Evolutionary conservation across 495 filamentous ascomycete species (phyloP).

Genomic region (Annulohypoxylon moriforme): DNA sequence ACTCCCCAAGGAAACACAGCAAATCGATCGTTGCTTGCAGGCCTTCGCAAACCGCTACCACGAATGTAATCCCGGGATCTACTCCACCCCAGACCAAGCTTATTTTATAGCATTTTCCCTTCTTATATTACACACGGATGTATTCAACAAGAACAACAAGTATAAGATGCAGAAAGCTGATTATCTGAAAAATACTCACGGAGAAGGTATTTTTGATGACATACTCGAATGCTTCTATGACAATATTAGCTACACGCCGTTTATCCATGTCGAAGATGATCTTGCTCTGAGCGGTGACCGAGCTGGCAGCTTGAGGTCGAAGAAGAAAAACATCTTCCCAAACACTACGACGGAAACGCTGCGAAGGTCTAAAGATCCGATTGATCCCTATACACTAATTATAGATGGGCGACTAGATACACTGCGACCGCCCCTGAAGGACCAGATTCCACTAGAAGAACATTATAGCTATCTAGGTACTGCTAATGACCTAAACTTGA

Average conservation of each 20-base stretch:
- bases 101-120: constrained; percentile 98
- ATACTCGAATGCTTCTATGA: constrained; percentile 97
- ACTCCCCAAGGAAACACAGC: constrained; percentile 95
- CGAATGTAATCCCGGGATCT: constrained; percentile 98
- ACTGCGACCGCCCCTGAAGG: constrained; percentile 84
- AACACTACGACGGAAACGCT: constrained; percentile 72
- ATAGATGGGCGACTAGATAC: constrained; percentile 86
- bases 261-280: constrained; percentile 96
- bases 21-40: constrained; percentile 94
- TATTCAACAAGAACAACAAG: constrained; percentile 99
- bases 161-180: constrained; percentile 97
- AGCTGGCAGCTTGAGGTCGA: constrained; percentile 72
- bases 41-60: constrained; percentile 96
- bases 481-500: constrained; percentile 75
- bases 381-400: constrained; percentile 95
- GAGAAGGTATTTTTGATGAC: constrained; percentile 90
- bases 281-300: constrained; percentile 82
- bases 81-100: constrained; percentile 89
- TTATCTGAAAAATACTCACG: constrained; percentile 93
- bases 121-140: constrained; percentile 94
- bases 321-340: constrained; percentile 78
- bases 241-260: constrained; percentile 97
- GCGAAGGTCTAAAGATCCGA: constrained; percentile 78
- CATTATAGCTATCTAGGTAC: constrained; percentile 89
- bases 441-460: constrained; percentile 92